A percentile compares a stretch with the other conserved stretches of the same genome.
Evolutionary conservation across 345 rosid species (phyloP).

Genomic region (Lumnitzera littorea): DNA sequence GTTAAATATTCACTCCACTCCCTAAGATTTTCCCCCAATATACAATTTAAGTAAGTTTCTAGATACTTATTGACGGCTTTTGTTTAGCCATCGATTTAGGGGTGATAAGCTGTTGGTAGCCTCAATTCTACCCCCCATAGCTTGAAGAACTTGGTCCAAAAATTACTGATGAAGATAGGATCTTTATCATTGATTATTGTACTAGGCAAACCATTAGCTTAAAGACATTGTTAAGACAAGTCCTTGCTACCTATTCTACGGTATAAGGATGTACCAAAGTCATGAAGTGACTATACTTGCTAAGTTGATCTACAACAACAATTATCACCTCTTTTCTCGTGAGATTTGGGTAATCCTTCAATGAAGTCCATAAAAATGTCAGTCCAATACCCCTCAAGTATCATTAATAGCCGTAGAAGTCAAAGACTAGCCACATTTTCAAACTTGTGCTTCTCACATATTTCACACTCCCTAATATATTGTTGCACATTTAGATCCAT

Average conservation of each 20-base stretch:
- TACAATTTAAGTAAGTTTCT: conserved; percentile 6
- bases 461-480: not conserved
- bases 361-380: not conserved
- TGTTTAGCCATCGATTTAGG: conserved; percentile 2
- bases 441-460: no score
- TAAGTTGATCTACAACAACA: not conserved
- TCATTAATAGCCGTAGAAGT: no score
- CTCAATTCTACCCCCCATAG: not conserved
- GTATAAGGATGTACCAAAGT: not conserved
- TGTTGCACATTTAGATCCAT: not conserved
- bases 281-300: not conserved
- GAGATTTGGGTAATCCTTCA: not conserved
- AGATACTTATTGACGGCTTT: conserved; percentile 4
- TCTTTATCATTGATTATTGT: not conserved
- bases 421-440: no score
- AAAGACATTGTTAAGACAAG: not conserved
- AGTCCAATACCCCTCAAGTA: not conserved
- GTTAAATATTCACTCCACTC: conserved; percentile 3
- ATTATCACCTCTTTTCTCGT: not conserved
- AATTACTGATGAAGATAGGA: not conserved
- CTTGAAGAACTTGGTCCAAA: not conserved
- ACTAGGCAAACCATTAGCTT: not conserved
- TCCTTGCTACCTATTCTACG: not conserved
- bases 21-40: not conserved
- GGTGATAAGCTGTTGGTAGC: not conserved